Conservation (phyloP, 192 early-diverging fungal species). For the Entomortierella lignicola region DNA sequence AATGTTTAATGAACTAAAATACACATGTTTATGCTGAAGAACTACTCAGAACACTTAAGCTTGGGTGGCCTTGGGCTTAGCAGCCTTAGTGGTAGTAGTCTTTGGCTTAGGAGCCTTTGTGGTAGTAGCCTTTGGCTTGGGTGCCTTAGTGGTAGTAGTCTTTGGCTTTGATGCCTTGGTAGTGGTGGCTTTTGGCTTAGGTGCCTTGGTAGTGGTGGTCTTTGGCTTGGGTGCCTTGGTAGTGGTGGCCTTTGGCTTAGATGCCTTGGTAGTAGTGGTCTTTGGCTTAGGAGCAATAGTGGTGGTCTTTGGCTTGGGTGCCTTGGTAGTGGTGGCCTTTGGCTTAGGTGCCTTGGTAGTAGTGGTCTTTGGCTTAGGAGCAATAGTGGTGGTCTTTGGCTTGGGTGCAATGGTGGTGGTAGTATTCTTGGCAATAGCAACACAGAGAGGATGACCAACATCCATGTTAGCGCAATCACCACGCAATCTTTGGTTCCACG, state of each 20-base stretch:
- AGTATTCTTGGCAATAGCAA: constrained; percentile 1
- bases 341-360: constrained; percentile 2
- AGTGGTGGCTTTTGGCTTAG: too few relatives aligned
- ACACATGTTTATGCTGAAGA: too few relatives aligned
- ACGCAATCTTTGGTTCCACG: constrained; percentile 38
- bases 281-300: too few relatives aligned
- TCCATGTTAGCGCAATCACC: constrained; percentile 45
- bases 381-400: neutral
- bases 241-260: constrained; percentile 4
- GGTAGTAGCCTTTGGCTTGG: too few relatives aligned
- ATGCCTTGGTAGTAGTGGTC: neutral
- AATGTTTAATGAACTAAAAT: too few relatives aligned
- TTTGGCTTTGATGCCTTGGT: too few relatives aligned
- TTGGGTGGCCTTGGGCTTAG: too few relatives aligned
- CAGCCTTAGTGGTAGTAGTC: too few relatives aligned
- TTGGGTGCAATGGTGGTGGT: neutral
- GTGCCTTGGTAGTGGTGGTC: neutral
- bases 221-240: constrained; percentile 21
- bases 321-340: constrained; percentile 2
- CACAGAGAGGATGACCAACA: constrained; percentile 22
- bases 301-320: neutral
- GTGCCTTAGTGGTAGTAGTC: too few relatives aligned
- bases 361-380: neutral
- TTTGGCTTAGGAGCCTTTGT: too few relatives aligned
- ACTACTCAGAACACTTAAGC: too few relatives aligned